Evolutionary conservation across 495 filamentous ascomycete genomes (phyloP).

Genomic region (Amorphotheca resinae): DNA sequence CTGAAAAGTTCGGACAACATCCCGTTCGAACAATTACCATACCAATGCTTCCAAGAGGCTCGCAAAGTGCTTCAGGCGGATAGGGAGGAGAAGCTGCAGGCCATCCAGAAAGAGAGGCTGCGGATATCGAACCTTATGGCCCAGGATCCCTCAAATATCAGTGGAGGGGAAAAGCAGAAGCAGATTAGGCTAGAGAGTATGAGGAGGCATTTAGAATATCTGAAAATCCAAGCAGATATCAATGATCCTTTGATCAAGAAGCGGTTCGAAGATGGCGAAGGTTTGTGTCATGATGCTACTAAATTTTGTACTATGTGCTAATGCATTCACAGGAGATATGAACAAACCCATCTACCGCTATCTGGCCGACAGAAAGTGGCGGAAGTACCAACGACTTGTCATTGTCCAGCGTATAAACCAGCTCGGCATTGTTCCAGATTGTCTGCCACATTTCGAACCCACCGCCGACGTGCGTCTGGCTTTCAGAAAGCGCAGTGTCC

Average conservation of each 20-base stretch:
- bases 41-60: slow-evolving; percentile 96
- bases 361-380: slow-evolving; percentile 80
- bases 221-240: slow-evolving; percentile 86
- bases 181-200: slow-evolving; percentile 57
- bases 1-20: slow-evolving; percentile 54
- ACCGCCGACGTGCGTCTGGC: slow-evolving; percentile 63
- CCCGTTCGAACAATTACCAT: slow-evolving; percentile 86
- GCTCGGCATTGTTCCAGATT: slow-evolving; percentile 82
- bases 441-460: slow-evolving; percentile 76
- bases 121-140: slow-evolving; percentile 48
- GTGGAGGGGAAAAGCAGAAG: slow-evolving; percentile 46
- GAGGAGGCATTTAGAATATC: slow-evolving; percentile 56
- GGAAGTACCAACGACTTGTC: slow-evolving; percentile 58
- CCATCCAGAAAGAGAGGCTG: slow-evolving; percentile 36
- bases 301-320: slow-evolving; percentile 10
- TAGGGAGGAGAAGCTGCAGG: slow-evolving; percentile 65
- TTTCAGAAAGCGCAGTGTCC: slow-evolving; percentile 53
- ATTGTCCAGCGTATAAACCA: slow-evolving; percentile 79
- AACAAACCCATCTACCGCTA: slow-evolving; percentile 91
- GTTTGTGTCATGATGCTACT: slow-evolving; percentile 35
- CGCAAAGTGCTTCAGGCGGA: slow-evolving; percentile 70
- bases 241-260: slow-evolving; percentile 94
- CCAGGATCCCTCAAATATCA: slow-evolving; percentile 40
- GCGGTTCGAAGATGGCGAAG: slow-evolving; percentile 82
- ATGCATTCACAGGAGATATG: slow-evolving; percentile 61